Percentiles rank a stretch among this genome's conserved stretches.
Evolutionary conservation across 768 basidiomycete species (phyloP).

Genomic region (Galerina marginata): DNA sequence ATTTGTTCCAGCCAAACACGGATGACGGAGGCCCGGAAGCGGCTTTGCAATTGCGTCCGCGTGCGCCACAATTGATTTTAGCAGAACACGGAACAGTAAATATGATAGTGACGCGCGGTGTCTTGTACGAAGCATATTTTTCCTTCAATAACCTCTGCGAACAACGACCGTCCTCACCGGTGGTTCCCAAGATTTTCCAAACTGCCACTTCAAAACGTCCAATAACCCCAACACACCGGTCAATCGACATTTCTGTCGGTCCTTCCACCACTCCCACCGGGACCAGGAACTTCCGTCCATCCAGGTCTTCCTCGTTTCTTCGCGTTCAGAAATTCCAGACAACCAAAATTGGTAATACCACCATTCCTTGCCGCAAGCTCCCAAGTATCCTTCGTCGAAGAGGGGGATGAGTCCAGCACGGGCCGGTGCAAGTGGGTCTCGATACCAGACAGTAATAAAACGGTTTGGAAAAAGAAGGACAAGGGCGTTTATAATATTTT

Average conservation of each 20-base stretch:
- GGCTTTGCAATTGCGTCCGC: too few relatives aligned
- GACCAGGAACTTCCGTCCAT: conserved; percentile 10
- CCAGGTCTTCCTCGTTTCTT: conserved; percentile 32
- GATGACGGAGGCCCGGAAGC: too few relatives aligned
- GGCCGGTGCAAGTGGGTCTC: conserved; percentile 29
- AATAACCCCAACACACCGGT: conserved; percentile 19
- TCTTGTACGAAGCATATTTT: too few relatives aligned
- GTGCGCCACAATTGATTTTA: too few relatives aligned
- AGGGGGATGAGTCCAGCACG: conserved; percentile 19
- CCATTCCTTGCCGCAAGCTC: conserved; percentile 49
- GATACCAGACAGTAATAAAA: conserved; percentile 46
- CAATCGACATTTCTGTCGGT: conserved; percentile 30
- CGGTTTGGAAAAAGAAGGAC: conserved; percentile 48
- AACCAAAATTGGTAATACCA: conserved; percentile 61
- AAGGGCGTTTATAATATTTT: conserved; percentile 52
- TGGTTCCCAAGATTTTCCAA: neutral
- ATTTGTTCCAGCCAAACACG: too few relatives aligned
- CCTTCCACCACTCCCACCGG: conserved; percentile 29
- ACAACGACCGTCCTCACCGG: neutral
- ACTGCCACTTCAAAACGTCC: conserved; percentile 7
- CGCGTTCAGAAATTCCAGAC: conserved; percentile 29
- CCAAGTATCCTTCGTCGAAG: conserved; percentile 35
- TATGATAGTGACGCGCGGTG: neutral
- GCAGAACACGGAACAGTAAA: neutral
- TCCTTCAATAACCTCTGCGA: too few relatives aligned